Evolutionary conservation across 257 asterid species (phyloP).

Genomic region (Anisodus acutangulus): DNA sequence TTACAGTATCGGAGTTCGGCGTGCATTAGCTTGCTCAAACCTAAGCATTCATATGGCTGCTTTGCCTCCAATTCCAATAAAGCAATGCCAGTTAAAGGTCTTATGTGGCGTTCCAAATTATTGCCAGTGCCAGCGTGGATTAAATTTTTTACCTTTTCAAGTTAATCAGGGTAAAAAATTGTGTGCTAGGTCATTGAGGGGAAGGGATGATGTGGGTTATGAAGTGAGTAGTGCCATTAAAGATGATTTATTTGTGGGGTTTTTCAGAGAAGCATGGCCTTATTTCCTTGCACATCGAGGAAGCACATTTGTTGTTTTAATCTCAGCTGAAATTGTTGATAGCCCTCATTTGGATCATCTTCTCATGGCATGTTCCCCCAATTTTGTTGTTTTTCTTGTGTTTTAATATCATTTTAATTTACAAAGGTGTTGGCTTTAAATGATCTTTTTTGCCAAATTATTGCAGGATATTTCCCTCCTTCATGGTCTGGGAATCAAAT

Average conservation of each 20-base stretch:
- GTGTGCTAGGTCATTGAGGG: conserved; percentile 35
- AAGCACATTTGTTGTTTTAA: conserved; percentile 82
- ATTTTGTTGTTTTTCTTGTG: conserved; percentile 28
- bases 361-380: conserved; percentile 70
- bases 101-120: conserved; percentile 14
- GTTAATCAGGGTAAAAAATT: conserved; percentile 12
- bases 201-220: conserved; percentile 40
- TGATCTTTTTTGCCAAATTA: background rate
- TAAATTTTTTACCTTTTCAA: background rate
- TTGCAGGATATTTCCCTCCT: conserved; percentile 89
- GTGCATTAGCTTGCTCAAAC: background rate
- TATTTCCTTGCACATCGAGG: conserved; percentile 90
- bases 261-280: conserved; percentile 93
- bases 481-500: conserved; percentile 92
- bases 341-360: conserved; percentile 70
- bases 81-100: background rate
- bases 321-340: conserved; percentile 86
- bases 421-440: background rate
- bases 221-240: conserved; percentile 53
- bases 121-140: background rate
- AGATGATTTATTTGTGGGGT: conserved; percentile 78
- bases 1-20: background rate
- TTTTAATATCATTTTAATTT: background rate
- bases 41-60: conserved; percentile 18
- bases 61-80: background rate